A percentile compares a stretch with the other conserved stretches of the same genome.
Conservation (phyloP, 345 rosid genomes). For the Excoecaria agallocha region DNA sequence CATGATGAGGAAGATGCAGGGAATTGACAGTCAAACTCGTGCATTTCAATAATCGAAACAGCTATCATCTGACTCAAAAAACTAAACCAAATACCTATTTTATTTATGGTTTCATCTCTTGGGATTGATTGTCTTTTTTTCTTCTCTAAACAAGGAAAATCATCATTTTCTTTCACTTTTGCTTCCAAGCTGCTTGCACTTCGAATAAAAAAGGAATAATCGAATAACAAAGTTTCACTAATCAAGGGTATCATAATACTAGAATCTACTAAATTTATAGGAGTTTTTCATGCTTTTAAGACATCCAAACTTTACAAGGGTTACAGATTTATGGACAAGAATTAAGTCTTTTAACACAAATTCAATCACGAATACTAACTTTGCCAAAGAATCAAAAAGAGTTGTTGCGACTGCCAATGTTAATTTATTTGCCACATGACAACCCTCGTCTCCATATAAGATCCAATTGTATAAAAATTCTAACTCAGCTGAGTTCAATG, state of each 20-base stretch:
- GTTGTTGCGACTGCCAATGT: too few relatives aligned
- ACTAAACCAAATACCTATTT: neutral
- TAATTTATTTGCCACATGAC: too few relatives aligned
- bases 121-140: neutral
- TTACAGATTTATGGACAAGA: too few relatives aligned
- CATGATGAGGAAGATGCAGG: conserved; percentile 49
- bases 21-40: conserved; percentile 16
- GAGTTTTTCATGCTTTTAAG: too few relatives aligned
- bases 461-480: too few relatives aligned
- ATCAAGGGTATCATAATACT: neutral
- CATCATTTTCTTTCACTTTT: neutral
- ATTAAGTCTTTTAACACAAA: too few relatives aligned
- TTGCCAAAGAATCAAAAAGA: too few relatives aligned
- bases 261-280: too few relatives aligned
- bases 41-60: neutral
- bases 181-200: neutral
- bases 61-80: neutral
- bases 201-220: neutral
- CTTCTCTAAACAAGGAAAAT: neutral
- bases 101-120: neutral
- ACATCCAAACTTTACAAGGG: too few relatives aligned
- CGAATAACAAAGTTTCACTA: neutral
- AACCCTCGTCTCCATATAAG: too few relatives aligned
- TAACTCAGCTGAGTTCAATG: too few relatives aligned
- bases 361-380: too few relatives aligned